Evolutionary conservation across 2,329 filamentous ascomycete species (phyloP), one percentile per base, ranked within the genome.

Genomic region (Penicillium sp.): DNA sequence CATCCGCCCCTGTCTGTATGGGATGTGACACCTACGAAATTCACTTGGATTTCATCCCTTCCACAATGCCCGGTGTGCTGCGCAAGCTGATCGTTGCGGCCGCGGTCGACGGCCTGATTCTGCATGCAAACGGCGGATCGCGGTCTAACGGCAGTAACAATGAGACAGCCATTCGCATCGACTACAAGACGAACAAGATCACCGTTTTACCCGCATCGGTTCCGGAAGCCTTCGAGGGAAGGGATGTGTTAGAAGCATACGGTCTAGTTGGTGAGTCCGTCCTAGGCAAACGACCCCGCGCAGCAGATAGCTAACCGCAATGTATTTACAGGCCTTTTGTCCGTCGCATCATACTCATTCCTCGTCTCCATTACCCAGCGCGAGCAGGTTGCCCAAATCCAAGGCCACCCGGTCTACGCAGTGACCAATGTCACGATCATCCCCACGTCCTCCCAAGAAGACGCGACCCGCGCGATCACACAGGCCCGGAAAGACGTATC

Each of bases 391-490:
- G 93, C 93, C 3, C 85, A 90, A 54, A 82, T 97, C 40, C 82
- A 84, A 54, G 89, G 88, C 5, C 84, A 80, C 45, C 85, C 90
- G 0, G 75, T 97, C 45, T 98, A 94, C 67, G 84, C 89, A 31
- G 81, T 96, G 49, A 93, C 86, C 35, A 88, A 94, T 58, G 87
- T 97, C 26, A 85, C 89, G 6, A 74, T 97, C n/a, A 95, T 95
- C 5, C 93, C 93, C 0, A 82, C 93, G 43, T 80, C 84, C 2
- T 91, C 86, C 5, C 84, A 85, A 59, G 66, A 69, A 32, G 88
- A 94, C 35, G 90, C 91, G 4, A 77, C 81, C 51, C 77, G 79
- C 23, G 85, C 88, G 7, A 85, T 97, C 48, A 68, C 72, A 2
- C 78, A 79, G 46, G 87, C 86, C 0, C 74, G 64, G 52, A 76